Conservation (phyloP, 345 rosid genomes). For the Noccaea bulbosa region DNA sequence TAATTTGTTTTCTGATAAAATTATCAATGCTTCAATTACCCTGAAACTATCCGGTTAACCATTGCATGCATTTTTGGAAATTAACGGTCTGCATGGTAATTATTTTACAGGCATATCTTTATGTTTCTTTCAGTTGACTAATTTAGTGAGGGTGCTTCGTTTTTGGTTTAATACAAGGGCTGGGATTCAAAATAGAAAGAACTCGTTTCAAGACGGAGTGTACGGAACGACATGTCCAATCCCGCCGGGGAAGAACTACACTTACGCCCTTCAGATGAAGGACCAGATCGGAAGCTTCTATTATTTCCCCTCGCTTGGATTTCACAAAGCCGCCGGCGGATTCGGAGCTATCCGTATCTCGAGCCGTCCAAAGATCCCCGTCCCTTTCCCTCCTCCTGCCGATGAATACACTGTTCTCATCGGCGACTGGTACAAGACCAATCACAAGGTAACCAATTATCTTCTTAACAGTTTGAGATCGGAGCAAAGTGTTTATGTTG, state of each 20-base stretch:
- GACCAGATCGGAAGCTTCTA: conserved; percentile 37
- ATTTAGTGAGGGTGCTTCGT: no score
- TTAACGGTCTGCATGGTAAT: no score
- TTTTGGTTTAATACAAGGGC: not conserved
- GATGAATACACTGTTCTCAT: conserved; percentile 66
- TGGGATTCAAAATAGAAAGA: conserved; percentile 9
- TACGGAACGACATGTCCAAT: conserved; percentile 81
- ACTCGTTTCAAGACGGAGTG: conserved; percentile 70
- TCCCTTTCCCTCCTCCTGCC: conserved; percentile 57
- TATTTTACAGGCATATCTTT: no score
- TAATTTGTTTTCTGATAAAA: no score
- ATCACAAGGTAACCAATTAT: conserved; percentile 55
- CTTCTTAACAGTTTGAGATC: no score
- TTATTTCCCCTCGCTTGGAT: conserved; percentile 30
- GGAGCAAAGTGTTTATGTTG: not conserved
- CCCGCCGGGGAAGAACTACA: conserved; percentile 57
- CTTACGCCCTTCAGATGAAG: conserved; percentile 31
- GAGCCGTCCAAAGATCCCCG: conserved; percentile 57
- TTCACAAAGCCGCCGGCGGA: conserved; percentile 57
- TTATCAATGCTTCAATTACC: no score
- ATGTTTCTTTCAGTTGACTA: no score
- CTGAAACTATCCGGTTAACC: no score
- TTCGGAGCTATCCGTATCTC: conserved; percentile 65
- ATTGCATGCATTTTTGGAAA: no score
- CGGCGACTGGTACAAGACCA: conserved; percentile 68